Evolutionary conservation across 208 protist species (phyloP), one percentile per base, ranked within the genome.

Genomic region (Wallacemonas collosoma): DNA sequence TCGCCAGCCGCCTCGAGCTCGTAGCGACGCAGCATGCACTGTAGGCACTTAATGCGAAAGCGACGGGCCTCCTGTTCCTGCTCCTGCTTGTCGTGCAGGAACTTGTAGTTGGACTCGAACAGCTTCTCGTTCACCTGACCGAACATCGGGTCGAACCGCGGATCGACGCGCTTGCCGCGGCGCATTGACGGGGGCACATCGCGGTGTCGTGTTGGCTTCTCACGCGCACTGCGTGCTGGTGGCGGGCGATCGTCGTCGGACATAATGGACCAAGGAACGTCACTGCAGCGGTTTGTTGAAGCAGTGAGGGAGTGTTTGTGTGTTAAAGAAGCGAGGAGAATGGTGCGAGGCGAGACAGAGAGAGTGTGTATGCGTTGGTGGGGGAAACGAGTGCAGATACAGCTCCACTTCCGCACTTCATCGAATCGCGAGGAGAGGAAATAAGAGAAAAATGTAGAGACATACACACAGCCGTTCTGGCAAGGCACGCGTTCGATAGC

Each of bases 71-170:
- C 75, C 79, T 96, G 79, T 69, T 96, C 92, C 71, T 82, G 73
- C 53, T 84, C 88, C 65, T 91, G 68, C 81, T 81, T 75, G 60
- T 94, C 92, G 0, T 76, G 81, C 60, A 96, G 71, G 54, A 96
- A 96, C 40, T 86, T 85, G 78, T 96, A 96, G 71, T 94, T 85
- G 26, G 83, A 64, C 72, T 89, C 83, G 60, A 93, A 91, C 47
- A 74, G 66, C 68, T 84, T 89, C 3, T 17, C 17, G 40, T 92
- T 87, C 3, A 76, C 77, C 35, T 71, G 56, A 48, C 86, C 86
- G 57, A 85, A 87, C 64, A 93, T 77, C 15, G 82, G 79, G 68
- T 91, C 89, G 69, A 96, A 96, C 12, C 92, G 92, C 3, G 92
- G 92, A 67, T 96, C 92, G 9, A 88, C 60, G 1, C 70, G 62